Evolutionary conservation across 306 rosid species (phyloP), one percentile per base, ranked within the genome.

Genomic region (Parietaria judaica): DNA sequence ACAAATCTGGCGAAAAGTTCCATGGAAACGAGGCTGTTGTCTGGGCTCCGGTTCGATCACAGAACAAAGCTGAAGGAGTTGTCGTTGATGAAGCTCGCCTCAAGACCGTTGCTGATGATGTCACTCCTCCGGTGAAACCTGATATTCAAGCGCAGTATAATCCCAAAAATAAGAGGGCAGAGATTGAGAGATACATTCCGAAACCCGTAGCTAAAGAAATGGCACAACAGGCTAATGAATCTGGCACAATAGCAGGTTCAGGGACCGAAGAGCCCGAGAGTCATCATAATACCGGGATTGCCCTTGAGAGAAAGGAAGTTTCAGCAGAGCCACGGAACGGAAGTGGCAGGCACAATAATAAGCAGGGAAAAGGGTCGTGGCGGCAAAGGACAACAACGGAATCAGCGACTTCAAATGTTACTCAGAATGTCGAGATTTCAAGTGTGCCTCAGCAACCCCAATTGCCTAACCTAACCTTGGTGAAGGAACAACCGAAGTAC

Each of bases 191-290:
- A 72, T 92, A 92, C 74, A 70, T 88, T 67, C 96, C 99, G 58
- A 92, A 92, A 63, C 99, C 99, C 66, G 95, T 79, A 61, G 96
- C 96, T 52, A 92, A 92, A 81, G 99, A 92, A 74, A 80, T 86
- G 90, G 90, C 88, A 54, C 88, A 88, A 66, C 96, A 92, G 75
- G 96, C 65, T 9, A 79, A 73, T 64, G 86, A 82, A 51, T 65
- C 43, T 61, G 64, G 62, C 63, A 80, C 54, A 43, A 65, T 66
- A 60, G 74, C 68, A 77, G 83, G 65, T 81, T 69, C 78, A 58
- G 78, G 70, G 55, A 68, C 80, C 43, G 77, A 72, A 52, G 75
- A 53, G 36, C 39, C 78, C 5, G 85, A 70, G 56, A 58, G 57
- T 51, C 52, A 72, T 41, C 79, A 60, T 61, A 74, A 79, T 63